A percentile compares a stretch with the other conserved stretches of the same genome.
These are phyloP conservation scores for Stropharia rugosoannulata DNA, from an alignment of 768 basidiomycete species.

Conservation along the genomic window DNA sequence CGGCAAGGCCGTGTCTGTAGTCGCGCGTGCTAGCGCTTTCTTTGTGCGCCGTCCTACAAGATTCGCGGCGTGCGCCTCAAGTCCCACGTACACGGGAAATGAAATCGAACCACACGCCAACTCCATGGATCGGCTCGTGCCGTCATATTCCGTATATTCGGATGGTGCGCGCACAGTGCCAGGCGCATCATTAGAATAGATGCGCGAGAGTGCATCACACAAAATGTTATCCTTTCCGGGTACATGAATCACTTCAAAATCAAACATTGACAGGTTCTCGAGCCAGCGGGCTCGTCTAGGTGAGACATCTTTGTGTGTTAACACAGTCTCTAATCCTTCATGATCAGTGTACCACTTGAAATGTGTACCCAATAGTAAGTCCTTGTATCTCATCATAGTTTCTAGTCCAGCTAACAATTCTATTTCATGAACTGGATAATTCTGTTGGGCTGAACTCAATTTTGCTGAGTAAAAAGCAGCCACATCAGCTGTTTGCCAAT, in stretches of 20 bases:
- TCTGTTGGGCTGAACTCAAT: conserved; percentile 28
- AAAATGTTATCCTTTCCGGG: conserved; percentile 26
- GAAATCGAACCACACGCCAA: not conserved
- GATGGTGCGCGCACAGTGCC: conserved; percentile 9
- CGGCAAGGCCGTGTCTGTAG: conserved; percentile 5
- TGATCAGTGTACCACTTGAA: conserved; percentile 30
- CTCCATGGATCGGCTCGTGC: conserved; percentile 2
- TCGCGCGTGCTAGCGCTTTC: not conserved
- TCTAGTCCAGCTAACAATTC: conserved; percentile 32
- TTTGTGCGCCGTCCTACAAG: not conserved
- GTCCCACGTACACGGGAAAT: conserved; percentile 4
- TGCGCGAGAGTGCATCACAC: conserved; percentile 26
- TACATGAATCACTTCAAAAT: conserved; percentile 13
- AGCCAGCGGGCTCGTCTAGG: conserved; percentile 32
- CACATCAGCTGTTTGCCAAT: conserved; percentile 19
- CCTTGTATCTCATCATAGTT: conserved; percentile 20
- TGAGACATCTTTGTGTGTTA: conserved; percentile 29
- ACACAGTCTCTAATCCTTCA: conserved; percentile 20
- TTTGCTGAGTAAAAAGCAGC: conserved; percentile 33
- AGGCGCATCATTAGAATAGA: conserved; percentile 13
- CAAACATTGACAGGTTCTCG: conserved; percentile 17
- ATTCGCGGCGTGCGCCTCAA: conserved; percentile 3
- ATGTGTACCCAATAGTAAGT: conserved; percentile 23
- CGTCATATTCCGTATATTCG: conserved; percentile 13
- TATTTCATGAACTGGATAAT: conserved; percentile 35